These are phyloP conservation scores for Sequoiadendron giganteum DNA, from an alignment of 75 land plant genomes.

Conservation along the genomic window DNA sequence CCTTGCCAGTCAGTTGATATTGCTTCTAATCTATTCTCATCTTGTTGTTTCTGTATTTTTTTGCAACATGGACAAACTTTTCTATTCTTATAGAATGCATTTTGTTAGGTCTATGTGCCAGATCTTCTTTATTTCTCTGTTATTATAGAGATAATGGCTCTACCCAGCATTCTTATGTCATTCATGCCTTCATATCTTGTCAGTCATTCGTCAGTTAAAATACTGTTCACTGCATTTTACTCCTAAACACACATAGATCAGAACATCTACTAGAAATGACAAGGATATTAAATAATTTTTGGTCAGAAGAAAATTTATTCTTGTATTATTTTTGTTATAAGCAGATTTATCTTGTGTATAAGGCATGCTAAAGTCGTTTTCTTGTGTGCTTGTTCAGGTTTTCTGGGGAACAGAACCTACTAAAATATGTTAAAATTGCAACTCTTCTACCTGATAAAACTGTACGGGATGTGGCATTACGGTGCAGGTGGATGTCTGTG, in stretches of 20 bases:
- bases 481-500: slow-evolving; percentile 93
- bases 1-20: not conserved
- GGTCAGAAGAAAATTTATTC: not conserved
- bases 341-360: not conserved
- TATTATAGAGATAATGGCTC: not conserved
- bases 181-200: not conserved
- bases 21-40: not conserved
- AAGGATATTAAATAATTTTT: not conserved
- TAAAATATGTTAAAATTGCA: slow-evolving; percentile 87
- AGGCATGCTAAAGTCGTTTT: not conserved
- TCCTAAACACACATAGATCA: not conserved
- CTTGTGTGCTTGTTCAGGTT: slow-evolving; percentile 29
- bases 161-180: not conserved
- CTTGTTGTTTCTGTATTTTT: not conserved
- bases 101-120: not conserved
- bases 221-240: not conserved
- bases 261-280: not conserved
- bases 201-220: not conserved
- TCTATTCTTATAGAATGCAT: not conserved
- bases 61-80: not conserved
- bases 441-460: slow-evolving; percentile 74
- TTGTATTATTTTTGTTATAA: not conserved
- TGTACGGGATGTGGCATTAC: slow-evolving; percentile 92
- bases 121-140: not conserved
- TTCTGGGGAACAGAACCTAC: slow-evolving; percentile 55